phyloP scores from a whole-genome alignment of 73 alveolate genomes.

The Effrenium voratum region DNA sequence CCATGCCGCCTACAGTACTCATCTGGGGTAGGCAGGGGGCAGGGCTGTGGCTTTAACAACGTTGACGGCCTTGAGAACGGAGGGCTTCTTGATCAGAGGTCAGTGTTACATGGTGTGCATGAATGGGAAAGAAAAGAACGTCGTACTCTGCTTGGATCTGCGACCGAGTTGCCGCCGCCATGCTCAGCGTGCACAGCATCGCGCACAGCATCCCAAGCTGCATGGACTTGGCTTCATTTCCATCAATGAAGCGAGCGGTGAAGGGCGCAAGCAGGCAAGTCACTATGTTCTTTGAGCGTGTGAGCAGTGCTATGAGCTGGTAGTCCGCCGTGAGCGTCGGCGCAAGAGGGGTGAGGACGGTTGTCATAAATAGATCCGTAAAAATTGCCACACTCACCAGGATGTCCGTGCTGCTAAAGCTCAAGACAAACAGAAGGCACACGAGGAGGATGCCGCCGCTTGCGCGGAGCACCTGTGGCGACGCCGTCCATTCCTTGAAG shows the following conservation, averaged over 20 bases:
- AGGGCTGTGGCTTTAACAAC: too few relatives aligned
- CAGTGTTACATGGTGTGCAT: too few relatives aligned
- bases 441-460: neutral
- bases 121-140: too few relatives aligned
- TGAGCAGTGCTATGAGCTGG: constrained; percentile 45
- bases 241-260: constrained; percentile 32
- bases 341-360: constrained; percentile 45
- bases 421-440: neutral
- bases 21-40: too few relatives aligned
- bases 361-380: constrained; percentile 36
- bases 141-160: too few relatives aligned
- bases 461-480: neutral
- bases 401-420: neutral
- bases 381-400: constrained; percentile 23
- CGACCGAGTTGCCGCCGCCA: constrained; percentile 28
- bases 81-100: too few relatives aligned
- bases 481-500: neutral
- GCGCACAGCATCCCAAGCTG: constrained; percentile 52
- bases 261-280: constrained; percentile 53
- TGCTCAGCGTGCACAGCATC: constrained; percentile 11
- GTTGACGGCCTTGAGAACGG: too few relatives aligned
- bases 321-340: constrained; percentile 20
- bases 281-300: constrained; percentile 19
- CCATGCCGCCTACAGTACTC: too few relatives aligned
- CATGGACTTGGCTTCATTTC: constrained; percentile 50